phyloP scores from a whole-genome alignment of 2,329 filamentous ascomycete species.

The Nothopassalora personata region DNA sequence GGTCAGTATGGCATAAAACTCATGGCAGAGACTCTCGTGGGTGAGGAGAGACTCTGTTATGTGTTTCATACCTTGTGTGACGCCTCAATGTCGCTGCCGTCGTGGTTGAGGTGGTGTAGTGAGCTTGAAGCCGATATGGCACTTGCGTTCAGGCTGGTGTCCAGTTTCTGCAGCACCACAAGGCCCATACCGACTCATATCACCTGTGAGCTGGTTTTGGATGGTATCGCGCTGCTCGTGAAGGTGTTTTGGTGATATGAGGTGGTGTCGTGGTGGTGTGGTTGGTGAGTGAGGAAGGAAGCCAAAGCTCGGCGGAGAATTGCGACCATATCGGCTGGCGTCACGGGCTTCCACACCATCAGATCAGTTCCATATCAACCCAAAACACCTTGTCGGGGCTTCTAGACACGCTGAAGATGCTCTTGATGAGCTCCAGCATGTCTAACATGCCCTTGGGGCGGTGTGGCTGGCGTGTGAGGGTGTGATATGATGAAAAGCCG shows the following conservation, averaged over 20 bases:
- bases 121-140: not conserved
- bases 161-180: not conserved
- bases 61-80: not conserved
- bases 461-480: not conserved
- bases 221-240: not conserved
- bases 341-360: not conserved
- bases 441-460: not conserved
- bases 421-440: not conserved
- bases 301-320: not conserved
- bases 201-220: not conserved
- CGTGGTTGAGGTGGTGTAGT: not conserved
- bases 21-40: not conserved
- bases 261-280: not conserved
- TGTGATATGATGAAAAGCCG: not conserved
- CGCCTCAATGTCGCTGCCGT: not conserved
- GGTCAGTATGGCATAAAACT: not conserved
- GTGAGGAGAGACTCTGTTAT: not conserved
- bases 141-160: not conserved
- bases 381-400: not conserved
- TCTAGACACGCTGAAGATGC: not conserved
- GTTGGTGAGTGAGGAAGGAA: not conserved
- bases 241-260: not conserved
- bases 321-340: not conserved
- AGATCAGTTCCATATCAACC: not conserved
- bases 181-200: not conserved